Base-by-base conservation (phyloP, 1,139 yeast genomes). In the Arxiozyma heterogenica region DNA sequence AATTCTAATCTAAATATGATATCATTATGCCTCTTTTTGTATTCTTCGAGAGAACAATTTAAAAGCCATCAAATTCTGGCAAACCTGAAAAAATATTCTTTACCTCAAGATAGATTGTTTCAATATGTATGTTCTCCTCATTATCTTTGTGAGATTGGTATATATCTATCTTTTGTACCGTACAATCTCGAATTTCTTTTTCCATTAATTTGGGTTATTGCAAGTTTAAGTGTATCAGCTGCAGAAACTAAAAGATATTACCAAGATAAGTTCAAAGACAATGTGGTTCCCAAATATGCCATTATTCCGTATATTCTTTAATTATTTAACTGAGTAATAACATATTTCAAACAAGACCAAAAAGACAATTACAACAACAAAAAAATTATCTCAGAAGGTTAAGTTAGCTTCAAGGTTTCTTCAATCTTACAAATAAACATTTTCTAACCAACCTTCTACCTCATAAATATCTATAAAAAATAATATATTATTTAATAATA, bases 121-220 rank as follows among this genome's bases (percentile, higher is more conserved):
- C 68, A 68, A 44, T 62, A 64, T 17, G 75, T 80, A 1, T 76
- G 85, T 15, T 84, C 90, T 62, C 91, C 97, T 0, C 97, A 91
- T 67, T 91, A 90, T 63, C 73, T 84, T 20, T 86, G 86, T 61
- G 98, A 91, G 65, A 71, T 87, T 1, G 54, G 79, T 34, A 78
- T 90, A 21, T 91, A 91, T 62, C 49, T 74, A 0, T 64, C 80
- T 0, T 62, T 79, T 1, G 59, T 66, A 3, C 49, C 68, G 0
- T 58, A 68, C n/a, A 59, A 61, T 41, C 30, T 23, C 2, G 65
- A 61, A 54, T 57, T 61, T 52, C 11, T 57, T 8, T 63, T 61
- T 59, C 63, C 59, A 12, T 67, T 77, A 53, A n/a, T 74, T 0
- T 87, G 94, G 83, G 93, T 86, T 2, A 55, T 73, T 6, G 69